phyloP scores from a whole-genome alignment of 1,139 yeast genomes.

The Saccharomyces uvarum region DNA sequence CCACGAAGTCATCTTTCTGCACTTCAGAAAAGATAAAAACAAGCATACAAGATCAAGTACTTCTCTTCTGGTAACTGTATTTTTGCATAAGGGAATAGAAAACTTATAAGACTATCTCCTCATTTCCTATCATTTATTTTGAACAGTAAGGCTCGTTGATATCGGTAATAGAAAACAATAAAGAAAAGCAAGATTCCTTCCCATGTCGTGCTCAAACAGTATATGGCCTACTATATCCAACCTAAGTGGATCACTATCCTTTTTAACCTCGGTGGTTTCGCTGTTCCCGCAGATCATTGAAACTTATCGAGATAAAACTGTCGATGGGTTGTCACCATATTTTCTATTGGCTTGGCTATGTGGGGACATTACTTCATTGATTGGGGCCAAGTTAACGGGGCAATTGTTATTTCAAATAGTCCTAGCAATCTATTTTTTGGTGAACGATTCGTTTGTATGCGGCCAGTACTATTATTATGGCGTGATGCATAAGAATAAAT shows the following conservation, averaged over 20 bases:
- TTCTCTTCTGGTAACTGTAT: neutral
- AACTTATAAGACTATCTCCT: neutral
- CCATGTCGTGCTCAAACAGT: conserved; percentile 16
- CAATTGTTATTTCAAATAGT: conserved; percentile 72
- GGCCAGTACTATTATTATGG: conserved; percentile 73
- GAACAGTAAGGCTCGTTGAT: neutral
- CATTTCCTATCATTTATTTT: neutral
- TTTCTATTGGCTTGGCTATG: conserved; percentile 72
- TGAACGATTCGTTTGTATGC: conserved; percentile 63
- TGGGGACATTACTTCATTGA: conserved; percentile 76
- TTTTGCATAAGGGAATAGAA: neutral
- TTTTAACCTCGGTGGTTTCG: conserved; percentile 73
- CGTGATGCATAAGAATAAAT: conserved; percentile 32
- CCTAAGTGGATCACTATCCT: conserved; percentile 43
- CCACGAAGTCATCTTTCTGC: neutral
- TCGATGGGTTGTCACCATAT: conserved; percentile 76
- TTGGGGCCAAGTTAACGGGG: conserved; percentile 71
- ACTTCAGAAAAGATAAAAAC: neutral
- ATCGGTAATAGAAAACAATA: neutral
- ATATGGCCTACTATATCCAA: conserved; percentile 29
- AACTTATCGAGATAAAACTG: conserved; percentile 69
- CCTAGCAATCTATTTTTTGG: conserved; percentile 65
- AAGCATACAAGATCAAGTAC: neutral
- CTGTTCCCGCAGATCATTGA: conserved; percentile 79
- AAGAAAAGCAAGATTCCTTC: neutral